Evolutionary conservation across 2,329 filamentous ascomycete species (phyloP), one percentile per base, ranked within the genome.

Genomic region (Didymella keratinophila): DNA sequence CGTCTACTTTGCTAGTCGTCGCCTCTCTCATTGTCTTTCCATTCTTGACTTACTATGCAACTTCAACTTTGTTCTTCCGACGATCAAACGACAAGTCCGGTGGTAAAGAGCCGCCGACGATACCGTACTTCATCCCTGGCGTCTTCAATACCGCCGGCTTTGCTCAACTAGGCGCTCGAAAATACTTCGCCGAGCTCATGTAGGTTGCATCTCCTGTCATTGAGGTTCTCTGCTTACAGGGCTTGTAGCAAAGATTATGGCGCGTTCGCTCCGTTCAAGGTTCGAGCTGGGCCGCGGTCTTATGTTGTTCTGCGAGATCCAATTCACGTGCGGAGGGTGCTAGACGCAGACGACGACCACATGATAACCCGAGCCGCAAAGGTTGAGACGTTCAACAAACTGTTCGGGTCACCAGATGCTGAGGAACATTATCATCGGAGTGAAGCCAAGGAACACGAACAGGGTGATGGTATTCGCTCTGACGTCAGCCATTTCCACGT

Each of bases 111-210:
- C 69, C 71, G 9, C 67, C 70, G 2, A 66, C 63, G 18, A 50
- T 69, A 20, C 70, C 71, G 8, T 73, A 68, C 37, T 58, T 62
- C 16, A 34, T 72, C 4, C 66, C 68, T 6, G 68, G 64, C 2
- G 12, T 70, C 21, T 71, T 66, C 43, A 67, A 71, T 48, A 52
- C 61, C 1, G 59, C 66, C 30, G 60, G 63, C 10, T 42, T 73
- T n/a, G 61, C 63, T 3, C 59, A 56, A 20, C 41, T 58, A 11
- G 69, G 68, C 23, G 63, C 66, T 9, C 62, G 64, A 10, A 64
- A 62, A 27, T 71, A 68, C 49, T 68, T 73, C 34, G 70, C 66
- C 6, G 59, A 61, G n/a, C 45, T 70, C 21, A 55, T 72, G 70
- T 73, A 57, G 47, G 66, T 44, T 36, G 11, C 16, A 14, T 14